phyloP scores from a whole-genome alignment of 2,329 filamentous ascomycete genomes.

The Grosmannia huntii region DNA sequence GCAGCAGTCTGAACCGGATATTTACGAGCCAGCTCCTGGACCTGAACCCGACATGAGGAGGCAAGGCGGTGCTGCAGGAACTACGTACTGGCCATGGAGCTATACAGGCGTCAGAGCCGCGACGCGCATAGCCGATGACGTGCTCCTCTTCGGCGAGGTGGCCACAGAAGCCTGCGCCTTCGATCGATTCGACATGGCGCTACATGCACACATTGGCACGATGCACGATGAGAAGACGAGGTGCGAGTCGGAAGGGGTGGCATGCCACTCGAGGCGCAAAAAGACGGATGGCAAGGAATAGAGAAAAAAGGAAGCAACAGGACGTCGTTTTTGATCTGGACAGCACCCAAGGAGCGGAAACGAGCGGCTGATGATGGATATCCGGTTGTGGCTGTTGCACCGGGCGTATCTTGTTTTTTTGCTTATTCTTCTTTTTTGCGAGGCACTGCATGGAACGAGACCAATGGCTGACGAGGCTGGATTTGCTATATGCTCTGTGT shows the following conservation, averaged over 20 bases:
- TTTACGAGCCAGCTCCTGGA: constrained; percentile 16
- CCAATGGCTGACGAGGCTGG: too few relatives aligned
- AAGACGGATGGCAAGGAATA: not conserved
- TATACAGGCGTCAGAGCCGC: not conserved
- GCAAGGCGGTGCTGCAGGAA: not conserved
- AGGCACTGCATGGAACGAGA: too few relatives aligned
- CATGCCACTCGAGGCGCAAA: not conserved
- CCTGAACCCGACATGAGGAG: constrained; percentile 13
- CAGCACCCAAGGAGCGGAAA: not conserved
- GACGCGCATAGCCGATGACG: not conserved
- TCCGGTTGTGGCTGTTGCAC: not conserved
- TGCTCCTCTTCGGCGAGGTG: not conserved
- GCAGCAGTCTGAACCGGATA: constrained; percentile 16
- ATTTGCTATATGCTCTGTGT: too few relatives aligned
- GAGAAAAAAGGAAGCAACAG: not conserved
- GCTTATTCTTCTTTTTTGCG: not conserved
- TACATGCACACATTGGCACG: too few relatives aligned
- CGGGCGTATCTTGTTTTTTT: not conserved
- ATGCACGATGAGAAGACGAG: too few relatives aligned
- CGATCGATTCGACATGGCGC: not conserved
- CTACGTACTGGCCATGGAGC: not conserved
- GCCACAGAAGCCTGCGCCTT: not conserved
- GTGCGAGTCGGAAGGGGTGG: too few relatives aligned
- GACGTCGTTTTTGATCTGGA: not conserved
- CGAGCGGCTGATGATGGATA: not conserved